Evolutionary conservation across 1,139 yeast species (phyloP).

Genomic region (Cylindricascospora bacillispora): DNA sequence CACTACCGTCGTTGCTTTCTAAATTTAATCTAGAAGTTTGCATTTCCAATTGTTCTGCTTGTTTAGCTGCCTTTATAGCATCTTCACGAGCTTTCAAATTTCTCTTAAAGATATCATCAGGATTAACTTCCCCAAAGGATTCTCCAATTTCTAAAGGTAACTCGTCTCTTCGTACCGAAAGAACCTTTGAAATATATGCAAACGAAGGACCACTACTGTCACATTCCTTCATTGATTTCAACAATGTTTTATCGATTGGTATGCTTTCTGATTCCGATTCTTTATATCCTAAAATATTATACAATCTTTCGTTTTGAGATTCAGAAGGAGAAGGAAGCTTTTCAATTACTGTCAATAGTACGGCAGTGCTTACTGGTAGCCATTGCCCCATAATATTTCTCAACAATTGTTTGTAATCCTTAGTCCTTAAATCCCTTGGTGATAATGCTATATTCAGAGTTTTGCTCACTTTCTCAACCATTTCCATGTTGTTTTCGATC

Average conservation of each 20-base stretch:
- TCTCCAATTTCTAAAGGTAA: conserved; percentile 36
- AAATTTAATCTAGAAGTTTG: conserved; percentile 21
- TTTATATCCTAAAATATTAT: conserved; percentile 39
- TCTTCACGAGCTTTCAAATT: conserved; percentile 56
- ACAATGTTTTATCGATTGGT: conserved; percentile 37
- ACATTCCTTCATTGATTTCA: conserved; percentile 51
- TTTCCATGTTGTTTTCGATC: conserved; percentile 54
- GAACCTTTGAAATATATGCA: conserved; percentile 82
- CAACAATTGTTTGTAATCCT: conserved; percentile 55
- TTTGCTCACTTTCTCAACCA: conserved; percentile 58
- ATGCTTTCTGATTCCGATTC: conserved; percentile 38
- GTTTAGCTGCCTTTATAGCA: conserved; percentile 40
- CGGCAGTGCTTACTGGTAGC: conserved; percentile 85
- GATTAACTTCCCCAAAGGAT: conserved; percentile 13
- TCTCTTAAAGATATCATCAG: conserved; percentile 55
- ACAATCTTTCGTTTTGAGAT: conserved; percentile 65
- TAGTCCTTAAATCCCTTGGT: conserved; percentile 71
- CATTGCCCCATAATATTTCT: conserved; percentile 79
- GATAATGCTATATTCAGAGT: conserved; percentile 56
- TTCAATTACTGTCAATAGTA: conserved; percentile 73
- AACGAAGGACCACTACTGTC: conserved; percentile 49
- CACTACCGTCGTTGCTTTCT: conserved; percentile 18
- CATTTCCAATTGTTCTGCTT: conserved; percentile 48
- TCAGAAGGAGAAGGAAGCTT: conserved; percentile 69
- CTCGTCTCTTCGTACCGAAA: conserved; percentile 73